Base-by-base conservation (phyloP, 208 protist species). In the Borovskyia barvae region DNA sequence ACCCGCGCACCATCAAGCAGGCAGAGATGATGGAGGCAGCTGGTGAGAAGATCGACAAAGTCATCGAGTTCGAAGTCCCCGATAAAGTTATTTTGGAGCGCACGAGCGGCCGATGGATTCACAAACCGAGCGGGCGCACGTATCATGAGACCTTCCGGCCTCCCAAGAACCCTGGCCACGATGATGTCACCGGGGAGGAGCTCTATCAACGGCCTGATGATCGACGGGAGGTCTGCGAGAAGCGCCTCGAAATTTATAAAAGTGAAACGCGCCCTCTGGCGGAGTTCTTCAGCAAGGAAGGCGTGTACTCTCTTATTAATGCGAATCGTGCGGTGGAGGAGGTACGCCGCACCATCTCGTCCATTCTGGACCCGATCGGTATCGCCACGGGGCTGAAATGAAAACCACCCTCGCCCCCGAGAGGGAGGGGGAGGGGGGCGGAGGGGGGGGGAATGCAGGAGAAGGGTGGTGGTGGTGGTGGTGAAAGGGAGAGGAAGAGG, bases 171-270 rank as follows among this genome's bases (percentile, higher is more conserved):
- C 50, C 71, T 1, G 81, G 80, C 28, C 83, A 82, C 50, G 96
- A 98, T 57, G 97, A 98, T 59, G 63, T 98, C 8, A 98, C 96
- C 3, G 94, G 94, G 22, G 96, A 98, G 69, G 65, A 68, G 5
- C 89, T 98, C 1, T 85, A 89, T 30, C 90, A 97, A 75, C 82
- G 97, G 19, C 76, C 86, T 12, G 97, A 98, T 61, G 97, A 98
- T 64, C 87, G 87, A 35, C 82, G 83, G 19, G 93, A 97, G 40
- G 87, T 95, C 35, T 80, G 90, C 32, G 63, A 71, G 61, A 85
- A 92, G 57, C 89, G 96, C 28, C 82, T 98, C 15, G 75, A 81
- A n/a, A 70, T 88, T 9, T 98, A 89, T 65, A 86, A 97, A 62
- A 60, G 77, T 41, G 72, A 93, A 48, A 96, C 85, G 20, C 51